A percentile compares a stretch with the other conserved stretches of the same genome.
These are phyloP conservation scores for Candida maesae DNA, from an alignment of 805 yeast genomes.

Conservation along the genomic window DNA sequence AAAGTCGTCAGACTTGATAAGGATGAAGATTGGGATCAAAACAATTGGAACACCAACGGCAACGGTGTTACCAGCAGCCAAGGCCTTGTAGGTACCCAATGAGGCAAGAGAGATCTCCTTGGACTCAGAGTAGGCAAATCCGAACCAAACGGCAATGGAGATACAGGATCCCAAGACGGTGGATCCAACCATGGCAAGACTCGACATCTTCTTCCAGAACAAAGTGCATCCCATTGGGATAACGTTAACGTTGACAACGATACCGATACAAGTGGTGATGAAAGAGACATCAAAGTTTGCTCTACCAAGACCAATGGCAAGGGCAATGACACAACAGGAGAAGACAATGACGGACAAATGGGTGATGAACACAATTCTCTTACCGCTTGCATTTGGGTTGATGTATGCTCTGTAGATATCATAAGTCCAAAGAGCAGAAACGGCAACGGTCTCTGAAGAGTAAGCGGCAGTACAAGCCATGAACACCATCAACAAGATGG, in stretches of 20 bases:
- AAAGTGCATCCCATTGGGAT: neutral
- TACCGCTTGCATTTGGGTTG: neutral
- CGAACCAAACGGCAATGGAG: neutral
- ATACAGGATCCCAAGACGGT: neutral
- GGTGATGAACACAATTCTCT: neutral
- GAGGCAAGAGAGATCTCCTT: neutral
- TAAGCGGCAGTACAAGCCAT: constrained; percentile 1
- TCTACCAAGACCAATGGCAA: constrained; percentile 1
- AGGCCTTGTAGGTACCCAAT: neutral
- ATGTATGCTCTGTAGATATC: constrained; percentile 1
- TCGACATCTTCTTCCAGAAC: neutral
- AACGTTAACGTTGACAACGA: neutral
- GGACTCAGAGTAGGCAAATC: neutral
- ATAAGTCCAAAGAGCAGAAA: neutral
- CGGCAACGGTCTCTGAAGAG: neutral
- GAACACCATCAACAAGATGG: neutral
- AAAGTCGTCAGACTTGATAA: neutral
- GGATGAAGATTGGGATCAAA: neutral
- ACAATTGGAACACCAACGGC: neutral
- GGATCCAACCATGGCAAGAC: neutral
- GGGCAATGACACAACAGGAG: neutral
- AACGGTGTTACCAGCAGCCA: neutral
- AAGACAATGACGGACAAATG: neutral
- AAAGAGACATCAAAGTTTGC: neutral
- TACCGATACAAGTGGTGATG: neutral